Conservation (phyloP, 805 yeast genomes). For the Saturnispora serradocipensis region DNA sequence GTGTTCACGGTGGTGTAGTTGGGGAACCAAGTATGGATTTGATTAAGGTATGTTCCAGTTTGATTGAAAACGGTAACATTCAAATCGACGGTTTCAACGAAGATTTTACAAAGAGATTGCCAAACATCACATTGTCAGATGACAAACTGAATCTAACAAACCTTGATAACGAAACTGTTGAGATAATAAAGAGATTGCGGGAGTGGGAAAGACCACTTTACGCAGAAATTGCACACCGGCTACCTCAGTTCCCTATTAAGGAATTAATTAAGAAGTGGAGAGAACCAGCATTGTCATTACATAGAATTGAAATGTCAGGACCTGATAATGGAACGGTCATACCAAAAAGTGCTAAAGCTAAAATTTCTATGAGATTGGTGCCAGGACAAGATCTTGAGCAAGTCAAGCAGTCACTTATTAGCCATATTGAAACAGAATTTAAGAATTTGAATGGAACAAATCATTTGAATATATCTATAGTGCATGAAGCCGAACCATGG, state of each 20-base stretch:
- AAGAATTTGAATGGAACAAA: constrained; percentile 48
- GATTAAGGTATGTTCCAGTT: constrained; percentile 57
- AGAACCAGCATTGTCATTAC: constrained; percentile 80
- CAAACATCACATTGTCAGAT: neutral
- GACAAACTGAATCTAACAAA: constrained; percentile 1
- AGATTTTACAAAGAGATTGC: neutral
- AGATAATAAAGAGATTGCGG: constrained; percentile 14
- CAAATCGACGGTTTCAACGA: constrained; percentile 44
- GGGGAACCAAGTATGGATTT: constrained; percentile 87
- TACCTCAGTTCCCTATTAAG: constrained; percentile 26
- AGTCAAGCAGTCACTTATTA: constrained; percentile 42
- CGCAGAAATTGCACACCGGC: constrained; percentile 44
- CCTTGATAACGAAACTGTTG: neutral
- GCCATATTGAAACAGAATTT: constrained; percentile 42
- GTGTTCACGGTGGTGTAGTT: constrained; percentile 89
- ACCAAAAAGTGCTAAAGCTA: constrained; percentile 70
- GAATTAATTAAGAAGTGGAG: constrained; percentile 79
- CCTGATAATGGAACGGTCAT: constrained; percentile 86
- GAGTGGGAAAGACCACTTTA: constrained; percentile 53
- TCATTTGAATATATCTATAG: constrained; percentile 46
- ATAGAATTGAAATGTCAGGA: constrained; percentile 77
- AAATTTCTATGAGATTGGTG: constrained; percentile 76
- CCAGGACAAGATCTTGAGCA: constrained; percentile 71
- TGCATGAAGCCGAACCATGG: constrained; percentile 95
- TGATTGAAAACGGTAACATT: constrained; percentile 51